Evolutionary conservation across 495 filamentous ascomycete genomes (phyloP), one percentile per base, ranked within the genome.

Genomic region (Massariosphaeria phaeospora): DNA sequence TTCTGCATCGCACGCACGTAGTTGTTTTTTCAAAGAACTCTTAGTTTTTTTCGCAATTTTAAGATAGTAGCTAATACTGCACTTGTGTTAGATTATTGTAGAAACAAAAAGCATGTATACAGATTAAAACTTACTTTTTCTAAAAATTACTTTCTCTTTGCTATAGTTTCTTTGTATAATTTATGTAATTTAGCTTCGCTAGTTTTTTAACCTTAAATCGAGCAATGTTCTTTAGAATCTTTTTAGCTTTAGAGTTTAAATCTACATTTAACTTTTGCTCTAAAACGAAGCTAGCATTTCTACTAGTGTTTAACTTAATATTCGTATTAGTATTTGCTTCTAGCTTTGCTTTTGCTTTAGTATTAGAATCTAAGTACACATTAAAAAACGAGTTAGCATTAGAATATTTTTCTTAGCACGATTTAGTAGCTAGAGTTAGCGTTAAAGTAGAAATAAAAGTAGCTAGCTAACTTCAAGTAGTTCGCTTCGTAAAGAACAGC

Each of bases 121-220:
- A n/a, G n/a, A n/a, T n/a, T n/a, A n/a, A n/a, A n/a, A n/a, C n/a
- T n/a, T n/a, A n/a, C n/a, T n/a, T n/a, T n/a, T n/a, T n/a, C 49
- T 20, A 52, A 23, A 52, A 40, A 30, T 52, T 26, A 15, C 49
- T 39, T 42, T 52, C 49, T 25, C 35, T 52, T 20, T 54, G 25
- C 51, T 30, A 54, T 33, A 54, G 41, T 35, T 45, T 36, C n/a
- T 7, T 25, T 3, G 27, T 54, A 3, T 36, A 23, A 17, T n/a
- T 13, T 1, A 27, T 46, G 36, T 54, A 20, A 9, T 25, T 54
- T 23, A 41, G 51, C 33, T 36, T 54, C 18, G 39, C 39, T 21
- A 27, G 49, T 12, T 41, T 41, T 11, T 54, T 41, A 12, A 34
- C 15, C 30, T 17, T 38, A 15, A 46, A 46, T 12, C 29, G 24